These are phyloP conservation scores for Flammula alnicola DNA, from an alignment of 1,284 basidiomycete genomes.

Conservation along the genomic window DNA sequence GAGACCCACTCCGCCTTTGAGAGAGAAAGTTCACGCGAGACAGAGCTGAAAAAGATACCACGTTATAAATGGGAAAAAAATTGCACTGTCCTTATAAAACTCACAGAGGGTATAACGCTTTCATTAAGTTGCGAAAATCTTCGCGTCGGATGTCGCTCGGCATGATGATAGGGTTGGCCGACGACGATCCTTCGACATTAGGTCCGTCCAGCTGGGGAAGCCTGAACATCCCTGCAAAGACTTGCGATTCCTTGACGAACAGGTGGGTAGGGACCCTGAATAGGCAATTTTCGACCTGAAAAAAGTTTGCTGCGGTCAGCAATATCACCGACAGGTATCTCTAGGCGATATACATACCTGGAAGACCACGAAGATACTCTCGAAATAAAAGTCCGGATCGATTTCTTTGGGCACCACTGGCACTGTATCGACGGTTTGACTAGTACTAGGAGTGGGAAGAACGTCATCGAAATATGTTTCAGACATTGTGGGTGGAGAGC, in stretches of 20 bases:
- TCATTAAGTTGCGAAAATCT: constrained; percentile 24
- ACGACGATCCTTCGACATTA: constrained; percentile 9
- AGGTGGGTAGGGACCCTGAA: constrained; percentile 27
- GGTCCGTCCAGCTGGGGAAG: constrained; percentile 4
- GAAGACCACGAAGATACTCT: constrained; percentile 2
- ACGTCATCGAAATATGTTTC: no score
- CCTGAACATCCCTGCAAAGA: constrained; percentile 23
- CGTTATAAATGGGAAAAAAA: neutral
- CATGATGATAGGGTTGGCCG: constrained; percentile 20
- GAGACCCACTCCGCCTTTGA: constrained; percentile 27
- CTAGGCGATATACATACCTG: neutral
- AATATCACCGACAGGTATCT: neutral
- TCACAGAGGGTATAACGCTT: constrained; percentile 24
- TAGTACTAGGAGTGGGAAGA: no score
- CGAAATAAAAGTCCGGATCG: constrained; percentile 1
- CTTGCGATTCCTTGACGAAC: constrained; percentile 23
- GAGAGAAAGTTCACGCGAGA: constrained; percentile 4
- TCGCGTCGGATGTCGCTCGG: constrained; percentile 4
- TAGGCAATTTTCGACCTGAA: constrained; percentile 25
- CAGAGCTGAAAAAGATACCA: neutral
- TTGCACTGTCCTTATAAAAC: neutral
- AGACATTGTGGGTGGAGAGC: no score
- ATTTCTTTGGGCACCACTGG: neutral
- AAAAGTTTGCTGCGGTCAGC: no score
- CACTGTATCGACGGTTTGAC: no score